Evolutionary conservation across 176 grass and related monocot species (phyloP), one percentile per base, ranked within the genome.

Genomic region (Elaeis guineensis): DNA sequence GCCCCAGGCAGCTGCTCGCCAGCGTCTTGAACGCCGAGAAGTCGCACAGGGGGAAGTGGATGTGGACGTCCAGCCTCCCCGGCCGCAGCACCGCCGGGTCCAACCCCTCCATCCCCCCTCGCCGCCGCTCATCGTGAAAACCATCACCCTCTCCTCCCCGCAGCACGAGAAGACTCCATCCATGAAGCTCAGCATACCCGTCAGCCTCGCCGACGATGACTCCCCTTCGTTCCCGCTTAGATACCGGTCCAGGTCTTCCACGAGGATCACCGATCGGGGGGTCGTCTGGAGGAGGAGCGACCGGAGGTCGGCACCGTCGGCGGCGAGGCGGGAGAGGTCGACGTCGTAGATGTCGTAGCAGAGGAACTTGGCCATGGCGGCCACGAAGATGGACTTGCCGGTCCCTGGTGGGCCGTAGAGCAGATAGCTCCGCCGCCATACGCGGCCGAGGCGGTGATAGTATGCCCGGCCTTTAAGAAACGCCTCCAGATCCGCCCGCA

Each of bases 381-480:
- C 94, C 0, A 78, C 94, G 72, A 98, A 98, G 1, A 88, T 85
- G 63, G 94, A 89, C 63, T 98, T 98, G 25, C 94, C 87, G 2
- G 94, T 93, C 44, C 94, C 94, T 4, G 81, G 71, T 0, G 76
- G 58, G 0, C 94, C 94, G 71, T 89, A 81, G 53, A 98, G 88
- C 21, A 98, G 88, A 70, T 98, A 98, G 79, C 94, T 98, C 59
- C 94, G 82, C 16, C 94, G 94, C 94, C 94, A 98, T 0, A 89
- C 88, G 64, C 94, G 81, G 29, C 94, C 88, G 1, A 98, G 81
- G 3, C 77, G 84, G 72, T 93, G 88, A 66, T 93, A 98, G 76
- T 93, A 98, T 0, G 71, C 67, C 23, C 79, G 81, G 67, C 88
- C 94, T 55, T 93, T 87, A 65, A 98, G 71, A 67, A 98, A 98